phyloP scores from a whole-genome alignment of 1,139 yeast species.

The Diutina rugosa region DNA sequence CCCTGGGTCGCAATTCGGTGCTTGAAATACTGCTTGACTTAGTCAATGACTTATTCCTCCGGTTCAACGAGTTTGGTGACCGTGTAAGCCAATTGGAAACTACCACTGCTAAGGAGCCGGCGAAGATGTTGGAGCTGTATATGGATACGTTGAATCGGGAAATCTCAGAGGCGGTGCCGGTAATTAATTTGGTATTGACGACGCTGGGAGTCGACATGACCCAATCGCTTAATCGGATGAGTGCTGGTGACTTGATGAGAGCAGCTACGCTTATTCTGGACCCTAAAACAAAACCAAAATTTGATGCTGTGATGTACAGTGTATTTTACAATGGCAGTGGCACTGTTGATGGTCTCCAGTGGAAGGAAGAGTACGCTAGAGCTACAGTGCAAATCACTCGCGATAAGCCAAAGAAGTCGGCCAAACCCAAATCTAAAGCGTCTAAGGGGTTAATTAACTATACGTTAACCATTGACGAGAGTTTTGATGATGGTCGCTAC shows the following conservation, averaged over 20 bases:
- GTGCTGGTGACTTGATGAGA: slow-evolving; percentile 56
- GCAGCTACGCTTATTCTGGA: slow-evolving; percentile 39
- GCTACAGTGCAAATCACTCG: slow-evolving; percentile 22
- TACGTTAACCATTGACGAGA: slow-evolving; percentile 38
- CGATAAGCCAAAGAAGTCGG: slow-evolving; percentile 4
- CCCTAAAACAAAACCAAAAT: slow-evolving; percentile 15
- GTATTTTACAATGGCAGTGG: slow-evolving; percentile 42
- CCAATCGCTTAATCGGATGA: slow-evolving; percentile 31
- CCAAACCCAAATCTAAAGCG: slow-evolving; percentile 9
- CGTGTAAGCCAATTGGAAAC: slow-evolving; percentile 1
- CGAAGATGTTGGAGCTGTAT: slow-evolving; percentile 34
- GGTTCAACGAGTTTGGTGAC: not conserved
- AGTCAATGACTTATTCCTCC: slow-evolving; percentile 31
- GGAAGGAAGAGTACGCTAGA: slow-evolving; percentile 68
- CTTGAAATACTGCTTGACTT: slow-evolving; percentile 45
- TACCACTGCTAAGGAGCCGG: slow-evolving; percentile 26
- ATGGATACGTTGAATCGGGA: slow-evolving; percentile 35
- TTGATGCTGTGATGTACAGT: slow-evolving; percentile 47
- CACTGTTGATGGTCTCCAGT: slow-evolving; percentile 22
- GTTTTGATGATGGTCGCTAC: slow-evolving; percentile 61
- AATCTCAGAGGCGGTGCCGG: slow-evolving; percentile 61
- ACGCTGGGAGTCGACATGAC: slow-evolving; percentile 57
- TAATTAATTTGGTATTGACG: slow-evolving; percentile 52
- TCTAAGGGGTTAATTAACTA: slow-evolving; percentile 20
- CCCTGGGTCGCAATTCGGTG: slow-evolving; percentile 57